A percentile compares a stretch with the other conserved stretches of the same genome.
phyloP scores from a whole-genome alignment of 106 monocot genomes.

The Phalaenopsis aphrodite region DNA sequence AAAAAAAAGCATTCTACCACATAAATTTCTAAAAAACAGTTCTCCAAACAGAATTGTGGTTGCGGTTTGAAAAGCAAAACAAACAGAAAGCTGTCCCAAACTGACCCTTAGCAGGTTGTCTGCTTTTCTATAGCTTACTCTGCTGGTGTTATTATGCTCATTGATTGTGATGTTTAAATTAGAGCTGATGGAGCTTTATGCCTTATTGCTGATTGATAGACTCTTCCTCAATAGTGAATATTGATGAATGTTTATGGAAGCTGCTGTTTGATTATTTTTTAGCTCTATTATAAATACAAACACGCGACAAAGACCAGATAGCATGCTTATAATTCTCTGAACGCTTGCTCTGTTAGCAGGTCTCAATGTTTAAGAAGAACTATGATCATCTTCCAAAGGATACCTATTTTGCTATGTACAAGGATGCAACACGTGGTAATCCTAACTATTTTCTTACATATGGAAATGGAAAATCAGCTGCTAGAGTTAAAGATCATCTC shows the following conservation, averaged over 20 bases:
- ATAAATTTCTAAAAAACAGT: too few species aligned
- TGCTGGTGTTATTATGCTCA: neutral
- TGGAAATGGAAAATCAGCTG: conserved; percentile 99
- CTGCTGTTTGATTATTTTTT: neutral
- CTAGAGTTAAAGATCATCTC: conserved; percentile 83
- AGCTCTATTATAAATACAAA: neutral
- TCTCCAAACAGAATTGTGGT: too few species aligned
- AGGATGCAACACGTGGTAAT: conserved; percentile 93
- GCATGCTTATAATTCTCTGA: neutral
- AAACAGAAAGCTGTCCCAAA: too few species aligned
- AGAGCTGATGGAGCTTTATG: neutral
- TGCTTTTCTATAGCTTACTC: neutral
- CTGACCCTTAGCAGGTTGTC: neutral
- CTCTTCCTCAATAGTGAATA: neutral
- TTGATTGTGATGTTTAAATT: neutral
- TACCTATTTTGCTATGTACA: conserved; percentile 86
- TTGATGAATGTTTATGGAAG: conserved; percentile 1
- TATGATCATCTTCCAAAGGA: conserved; percentile 96
- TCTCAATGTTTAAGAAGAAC: conserved; percentile 98
- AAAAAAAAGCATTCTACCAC: too few species aligned
- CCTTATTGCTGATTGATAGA: neutral
- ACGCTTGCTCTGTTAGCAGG: conserved; percentile 31
- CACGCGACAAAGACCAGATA: neutral
- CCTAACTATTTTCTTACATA: conserved; percentile 99
- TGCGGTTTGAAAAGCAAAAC: too few species aligned